A percentile compares a stretch with the other conserved stretches of the same genome.
Conservation (phyloP, 2,329 filamentous ascomycete species). For the Pseudocercospora macadamiae region DNA sequence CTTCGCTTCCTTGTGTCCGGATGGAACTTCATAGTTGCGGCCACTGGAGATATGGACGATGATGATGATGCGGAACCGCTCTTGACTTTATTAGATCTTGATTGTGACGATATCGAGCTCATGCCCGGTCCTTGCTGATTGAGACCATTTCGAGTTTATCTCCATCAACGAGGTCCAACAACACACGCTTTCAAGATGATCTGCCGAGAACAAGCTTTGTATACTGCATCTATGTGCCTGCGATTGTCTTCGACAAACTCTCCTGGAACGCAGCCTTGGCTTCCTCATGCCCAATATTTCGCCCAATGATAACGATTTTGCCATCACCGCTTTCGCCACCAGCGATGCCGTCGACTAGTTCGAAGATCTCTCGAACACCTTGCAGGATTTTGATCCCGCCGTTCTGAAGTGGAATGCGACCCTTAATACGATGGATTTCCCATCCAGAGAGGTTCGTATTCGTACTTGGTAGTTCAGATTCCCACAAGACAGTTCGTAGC, state of each 20-base stretch:
- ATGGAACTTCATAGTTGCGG: too few species aligned
- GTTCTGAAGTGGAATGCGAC: constrained; percentile 67
- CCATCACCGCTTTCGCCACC: constrained; percentile 18
- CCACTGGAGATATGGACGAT: too few species aligned
- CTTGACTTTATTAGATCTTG: too few species aligned
- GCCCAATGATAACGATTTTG: constrained; percentile 42
- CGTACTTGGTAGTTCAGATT: constrained; percentile 43
- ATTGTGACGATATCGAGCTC: too few species aligned
- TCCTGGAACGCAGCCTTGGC: constrained; percentile 29
- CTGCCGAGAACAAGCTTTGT: background rate
- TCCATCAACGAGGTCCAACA: too few species aligned
- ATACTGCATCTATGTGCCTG: background rate
- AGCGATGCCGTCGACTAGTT: constrained; percentile 68
- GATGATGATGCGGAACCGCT: too few species aligned
- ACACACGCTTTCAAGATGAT: too few species aligned
- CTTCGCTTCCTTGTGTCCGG: too few species aligned
- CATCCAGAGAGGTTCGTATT: constrained; percentile 48
- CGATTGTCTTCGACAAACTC: constrained; percentile 26
- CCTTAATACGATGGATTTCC: constrained; percentile 88
- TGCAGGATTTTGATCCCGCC: constrained; percentile 78
- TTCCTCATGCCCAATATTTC: constrained; percentile 30
- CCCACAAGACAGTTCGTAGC: constrained; percentile 85
- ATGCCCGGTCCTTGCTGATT: too few species aligned
- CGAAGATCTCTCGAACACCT: constrained; percentile 90
- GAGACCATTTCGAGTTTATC: too few species aligned